Evolutionary conservation across 2,329 filamentous ascomycete genomes (phyloP), one percentile per base, ranked within the genome.

Genomic region (Microdochium bolleyi): DNA sequence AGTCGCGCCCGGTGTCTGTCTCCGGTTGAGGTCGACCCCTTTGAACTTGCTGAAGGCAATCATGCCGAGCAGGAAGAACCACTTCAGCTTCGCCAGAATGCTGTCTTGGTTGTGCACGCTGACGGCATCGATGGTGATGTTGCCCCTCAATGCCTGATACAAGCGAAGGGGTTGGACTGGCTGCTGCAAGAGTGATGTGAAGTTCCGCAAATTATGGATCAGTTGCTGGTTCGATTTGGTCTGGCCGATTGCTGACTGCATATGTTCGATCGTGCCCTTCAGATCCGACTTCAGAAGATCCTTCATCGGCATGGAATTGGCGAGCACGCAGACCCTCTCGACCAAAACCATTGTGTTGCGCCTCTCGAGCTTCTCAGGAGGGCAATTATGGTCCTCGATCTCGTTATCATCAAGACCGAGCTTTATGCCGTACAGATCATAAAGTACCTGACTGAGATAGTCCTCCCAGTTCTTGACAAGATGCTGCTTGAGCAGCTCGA

Each of bases 51-150:
- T 89, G 53, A 97, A 77, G 2, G 89, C 85, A 53, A 95, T 88
- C 77, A 94, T 88, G 21, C 92, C 92, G 56, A 95, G 81, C 27
- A 96, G 73, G 67, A 94, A 96, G 67, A 90, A 96, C 92, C 92
- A 97, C 48, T 91, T 89, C 59, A 89, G 87, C 24, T 83, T 82
- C 0, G 92, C 91, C 32, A 95, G 71, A 0, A 81, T 79, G 51
- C 84, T 85, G 54, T 94, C 87, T 0, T 82, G 78, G 2, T 79
- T 78, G 48, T 85, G 81, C 8, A 92, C 84, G 0, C 82, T 76
- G 4, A 89, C 79, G 2, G 87, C 83, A 54, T 92, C 83, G 22
- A 95, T 79, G 51, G 84, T 82, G 8, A 91, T 80, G 37, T 88
- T 80, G 11, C 94, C 94, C 56, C 83, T 84, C 37, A 95, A 77